A percentile compares a stretch with the other conserved stretches of the same genome.
These are phyloP conservation scores for Arxiozyma heterogenica DNA, from an alignment of 1,139 yeast genomes.

Conservation along the genomic window DNA sequence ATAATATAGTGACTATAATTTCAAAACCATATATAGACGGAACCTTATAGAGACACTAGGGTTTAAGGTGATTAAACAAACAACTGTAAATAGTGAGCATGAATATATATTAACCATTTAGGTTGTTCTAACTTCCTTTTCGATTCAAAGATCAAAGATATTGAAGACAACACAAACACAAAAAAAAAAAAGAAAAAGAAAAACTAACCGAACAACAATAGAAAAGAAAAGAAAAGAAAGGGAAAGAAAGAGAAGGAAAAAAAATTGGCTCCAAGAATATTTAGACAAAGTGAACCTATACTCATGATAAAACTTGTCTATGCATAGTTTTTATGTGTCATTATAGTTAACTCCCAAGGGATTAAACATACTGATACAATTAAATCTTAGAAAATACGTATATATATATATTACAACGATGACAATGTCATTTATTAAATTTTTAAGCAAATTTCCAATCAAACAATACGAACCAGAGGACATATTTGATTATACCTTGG, in stretches of 20 bases:
- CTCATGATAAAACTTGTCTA: no score
- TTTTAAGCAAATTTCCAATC: constrained; percentile 1
- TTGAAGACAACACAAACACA: not conserved
- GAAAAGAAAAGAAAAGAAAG: no score
- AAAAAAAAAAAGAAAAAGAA: no score
- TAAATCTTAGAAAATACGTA: not conserved
- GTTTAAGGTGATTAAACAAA: no score
- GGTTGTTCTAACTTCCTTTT: not conserved
- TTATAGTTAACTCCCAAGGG: no score
- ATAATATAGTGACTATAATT: no score
- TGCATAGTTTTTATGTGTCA: no score
- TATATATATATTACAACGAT: not conserved
- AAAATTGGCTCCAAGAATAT: no score
- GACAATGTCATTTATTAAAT: not conserved
- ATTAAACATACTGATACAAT: no score
- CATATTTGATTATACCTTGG: not conserved
- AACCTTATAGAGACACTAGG: not conserved
- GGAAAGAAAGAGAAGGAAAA: not conserved
- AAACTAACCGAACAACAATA: no score
- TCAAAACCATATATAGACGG: not conserved
- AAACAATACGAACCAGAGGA: not conserved
- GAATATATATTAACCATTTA: no score
- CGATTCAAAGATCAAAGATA: not conserved
- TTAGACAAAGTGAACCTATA: no score
- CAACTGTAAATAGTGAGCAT: not conserved